phyloP scores from a whole-genome alignment of 169 alveolate species.

The Plasmodium adleri region DNA sequence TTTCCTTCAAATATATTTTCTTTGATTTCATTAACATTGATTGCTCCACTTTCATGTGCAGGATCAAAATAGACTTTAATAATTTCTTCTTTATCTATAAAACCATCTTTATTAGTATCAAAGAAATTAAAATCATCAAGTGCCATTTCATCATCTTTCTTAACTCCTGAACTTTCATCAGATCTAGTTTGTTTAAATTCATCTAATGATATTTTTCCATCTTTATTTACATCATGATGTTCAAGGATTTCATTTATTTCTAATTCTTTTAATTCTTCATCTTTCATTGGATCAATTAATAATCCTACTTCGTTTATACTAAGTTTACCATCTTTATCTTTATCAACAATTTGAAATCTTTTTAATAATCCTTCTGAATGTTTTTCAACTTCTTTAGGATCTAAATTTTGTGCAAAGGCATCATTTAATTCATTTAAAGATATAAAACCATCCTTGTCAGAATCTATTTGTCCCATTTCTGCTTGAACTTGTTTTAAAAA shows the following conservation, averaged over 20 bases:
- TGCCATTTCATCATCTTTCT: constrained; percentile 56
- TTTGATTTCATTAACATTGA: constrained; percentile 78
- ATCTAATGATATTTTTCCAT: constrained; percentile 83
- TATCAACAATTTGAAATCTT: constrained; percentile 85
- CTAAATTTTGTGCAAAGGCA: constrained; percentile 81
- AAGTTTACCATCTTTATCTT: constrained; percentile 81
- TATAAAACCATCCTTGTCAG: constrained; percentile 82
- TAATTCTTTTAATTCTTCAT: constrained; percentile 79
- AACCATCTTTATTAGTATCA: constrained; percentile 84
- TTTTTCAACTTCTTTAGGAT: constrained; percentile 79
- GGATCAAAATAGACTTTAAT: constrained; percentile 81
- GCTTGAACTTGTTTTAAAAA: constrained; percentile 82
- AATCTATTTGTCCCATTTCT: constrained; percentile 84
- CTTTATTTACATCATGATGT: constrained; percentile 85
- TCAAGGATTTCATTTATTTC: constrained; percentile 82
- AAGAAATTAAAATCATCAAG: constrained; percentile 82
- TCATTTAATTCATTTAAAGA: constrained; percentile 81
- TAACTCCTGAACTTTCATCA: constrained; percentile 42
- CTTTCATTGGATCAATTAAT: constrained; percentile 83
- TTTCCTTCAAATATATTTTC: constrained; percentile 77
- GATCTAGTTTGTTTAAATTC: constrained; percentile 80
- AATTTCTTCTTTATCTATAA: constrained; percentile 80
- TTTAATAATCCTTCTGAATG: constrained; percentile 79
- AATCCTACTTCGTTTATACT: constrained; percentile 77
- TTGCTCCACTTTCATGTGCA: constrained; percentile 73